Percentiles rank a stretch among this genome's conserved stretches.
Evolutionary conservation across 2,329 filamentous ascomycete genomes (phyloP).

Genomic region (Botrytis sinoallii): DNA sequence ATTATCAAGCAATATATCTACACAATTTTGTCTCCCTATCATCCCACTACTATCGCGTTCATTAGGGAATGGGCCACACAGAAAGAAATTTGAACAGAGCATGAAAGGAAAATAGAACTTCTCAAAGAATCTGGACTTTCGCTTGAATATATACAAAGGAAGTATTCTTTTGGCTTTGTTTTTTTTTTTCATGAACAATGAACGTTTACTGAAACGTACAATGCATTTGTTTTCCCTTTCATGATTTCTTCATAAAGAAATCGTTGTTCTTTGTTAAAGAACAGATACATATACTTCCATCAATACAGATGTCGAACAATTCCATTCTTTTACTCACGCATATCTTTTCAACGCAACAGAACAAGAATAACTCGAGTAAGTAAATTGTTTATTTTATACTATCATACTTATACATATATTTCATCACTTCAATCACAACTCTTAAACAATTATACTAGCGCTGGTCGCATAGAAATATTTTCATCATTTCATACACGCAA

Average conservation of each 20-base stretch:
- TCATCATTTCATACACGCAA: neutral
- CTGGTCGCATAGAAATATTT: neutral
- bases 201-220: neutral
- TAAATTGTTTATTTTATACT: neutral
- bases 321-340: neutral
- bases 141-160: neutral
- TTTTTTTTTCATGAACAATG: neutral
- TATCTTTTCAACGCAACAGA: neutral
- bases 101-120: neutral
- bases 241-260: neutral
- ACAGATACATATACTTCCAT: neutral
- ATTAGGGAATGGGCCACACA: neutral
- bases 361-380: neutral
- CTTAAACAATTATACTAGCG: neutral
- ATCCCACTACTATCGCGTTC: neutral
- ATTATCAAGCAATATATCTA: neutral
- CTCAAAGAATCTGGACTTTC: neutral
- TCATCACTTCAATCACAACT: neutral
- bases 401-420: neutral
- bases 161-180: neutral
- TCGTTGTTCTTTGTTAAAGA: neutral
- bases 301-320: neutral
- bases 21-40: neutral
- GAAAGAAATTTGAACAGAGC: neutral
- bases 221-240: neutral